Base-by-base conservation (phyloP, 73 alveolate genomes). In the Paramecium sonneborni region DNA sequence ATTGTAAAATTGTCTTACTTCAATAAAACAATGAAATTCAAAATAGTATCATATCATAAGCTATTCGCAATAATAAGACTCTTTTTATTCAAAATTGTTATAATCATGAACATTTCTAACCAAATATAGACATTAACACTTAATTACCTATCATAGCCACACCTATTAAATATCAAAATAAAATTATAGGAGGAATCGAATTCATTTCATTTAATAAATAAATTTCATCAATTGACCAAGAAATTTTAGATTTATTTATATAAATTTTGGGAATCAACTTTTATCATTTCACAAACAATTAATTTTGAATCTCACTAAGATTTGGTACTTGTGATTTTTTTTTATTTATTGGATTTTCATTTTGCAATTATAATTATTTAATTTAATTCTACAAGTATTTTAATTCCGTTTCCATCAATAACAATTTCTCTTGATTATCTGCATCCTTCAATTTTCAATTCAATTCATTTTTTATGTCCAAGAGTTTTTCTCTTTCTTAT, bases 291-390 rank as follows among this genome's bases (percentile, higher is more conserved):
- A 62, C 44, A 62, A 30, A 62, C 21, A 62, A 62, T 32, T 74
- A 74, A 74, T 34, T 74, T 74, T 74, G 58, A 37, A 32, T 74
- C 58, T 74, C 87, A 74, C 87, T 74, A 74, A 15, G 87, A 39
- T 74, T 74, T 74, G n/a, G n/a, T n/a, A n/a, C n/a, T n/a, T n/a
- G n/a, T n/a, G n/a, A n/a, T n/a, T n/a, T n/a, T n/a, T n/a, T 35
- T 35, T 35, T 9, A 10, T 9, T 11, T 44, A 44, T 1, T 44
- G 6, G 6, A 4, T 35, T 35, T 35, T n/a, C 30, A 18, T 52
- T 52, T 52, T 28, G 68, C 18, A 52, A 23, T 52, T 52, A 30
- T n/a, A n/a, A 8, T 41, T 41, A 11, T 41, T 41, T 41, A 7
- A 57, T 9, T 57, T 57, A 20, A 20, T 57, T 57, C 15, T 57